phyloP scores from a whole-genome alignment of 495 filamentous ascomycete species.

The Penicillium soppii region DNA sequence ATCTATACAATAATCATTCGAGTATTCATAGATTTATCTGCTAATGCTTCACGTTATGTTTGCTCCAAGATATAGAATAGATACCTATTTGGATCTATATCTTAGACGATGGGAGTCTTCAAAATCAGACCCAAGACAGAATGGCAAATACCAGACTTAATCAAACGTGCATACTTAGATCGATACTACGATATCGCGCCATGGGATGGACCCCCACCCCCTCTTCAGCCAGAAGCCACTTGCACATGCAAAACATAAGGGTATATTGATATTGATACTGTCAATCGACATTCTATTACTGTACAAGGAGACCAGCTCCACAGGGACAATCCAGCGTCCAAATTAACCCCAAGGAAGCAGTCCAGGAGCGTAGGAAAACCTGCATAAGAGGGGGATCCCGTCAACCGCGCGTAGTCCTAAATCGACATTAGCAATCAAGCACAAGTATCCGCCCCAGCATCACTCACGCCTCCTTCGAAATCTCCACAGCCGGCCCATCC shows the following conservation, averaged over 20 bases:
- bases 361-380: background rate
- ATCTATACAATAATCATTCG: no score
- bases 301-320: conserved; percentile 14
- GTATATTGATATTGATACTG: conserved; percentile 11
- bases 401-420: conserved; percentile 34
- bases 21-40: no score
- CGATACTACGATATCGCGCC: background rate
- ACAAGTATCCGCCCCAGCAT: background rate
- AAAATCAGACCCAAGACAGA: no score
- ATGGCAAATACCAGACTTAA: no score
- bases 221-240: background rate
- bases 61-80: no score
- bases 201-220: background rate
- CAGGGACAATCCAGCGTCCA: background rate
- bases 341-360: background rate
- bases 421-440: conserved; percentile 11
- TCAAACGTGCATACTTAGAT: background rate
- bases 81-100: no score
- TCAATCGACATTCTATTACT: conserved; percentile 7
- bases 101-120: no score
- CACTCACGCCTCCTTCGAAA: conserved; percentile 44
- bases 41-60: no score
- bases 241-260: conserved; percentile 2
- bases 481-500: conserved; percentile 34
- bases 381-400: background rate